Evolutionary conservation across 129 eudicot genomes (phyloP), one percentile per base, ranked within the genome.

Genomic region (Logfia minima): DNA sequence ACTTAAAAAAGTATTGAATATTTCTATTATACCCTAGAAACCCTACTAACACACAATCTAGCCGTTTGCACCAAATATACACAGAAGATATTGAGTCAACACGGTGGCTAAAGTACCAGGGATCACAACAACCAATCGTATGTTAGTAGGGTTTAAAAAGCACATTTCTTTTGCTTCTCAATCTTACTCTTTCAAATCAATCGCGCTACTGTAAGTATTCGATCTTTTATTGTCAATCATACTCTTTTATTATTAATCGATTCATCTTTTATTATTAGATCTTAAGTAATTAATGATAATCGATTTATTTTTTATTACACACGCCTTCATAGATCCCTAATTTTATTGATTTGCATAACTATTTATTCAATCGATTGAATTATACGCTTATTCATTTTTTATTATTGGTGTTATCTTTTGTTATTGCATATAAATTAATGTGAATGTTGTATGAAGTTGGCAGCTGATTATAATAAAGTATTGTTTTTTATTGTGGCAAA

Each of bases 321-420:
- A 11, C 17, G 53, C 53, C 53, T 45, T 79, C 73, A 19, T 11
- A 79, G 83, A 79, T 79, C 83, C 83, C 74, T 52, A 79, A 79
- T 72, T 79, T 72, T 24, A 28, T 8, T 24, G 18, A 79, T 21
- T 48, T 71, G 53, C 56, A 24, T 32, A 43, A 71, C 64, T 31
- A 23, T 59, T 21, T 11, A 1, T 16, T 68, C 16, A 35, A n/a
- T 70, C n/a, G 76, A n/a, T 70, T 22, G 59, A 70, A 28, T 39
- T 10, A 78, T n/a, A 9, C 70, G 61, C 26, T 51, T 77, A 11
- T 53, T 18, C 29, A 2, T 63, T 6, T 0, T 3, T 72, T 74
- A 3, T 22, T 29, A 64, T 29, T 63, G 51, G 56, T 31, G 53
- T 72, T 28, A n/a, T 13, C 24, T 66, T 66, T 56, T 21, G 28